These are phyloP conservation scores for Daedaleopsis nitida DNA, from an alignment of 768 basidiomycete species.

Conservation along the genomic window DNA sequence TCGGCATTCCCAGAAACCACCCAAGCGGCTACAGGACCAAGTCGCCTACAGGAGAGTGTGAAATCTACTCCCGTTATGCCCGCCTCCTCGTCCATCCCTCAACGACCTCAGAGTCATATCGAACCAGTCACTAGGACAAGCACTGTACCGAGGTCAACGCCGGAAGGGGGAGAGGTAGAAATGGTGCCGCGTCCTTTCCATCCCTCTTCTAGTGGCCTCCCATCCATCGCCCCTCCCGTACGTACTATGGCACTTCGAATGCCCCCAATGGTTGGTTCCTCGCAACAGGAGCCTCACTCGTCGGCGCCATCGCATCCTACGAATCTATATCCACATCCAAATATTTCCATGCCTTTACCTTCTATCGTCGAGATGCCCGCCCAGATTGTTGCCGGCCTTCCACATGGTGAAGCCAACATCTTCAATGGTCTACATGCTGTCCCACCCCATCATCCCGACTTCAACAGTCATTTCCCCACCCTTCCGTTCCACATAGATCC, in stretches of 20 bases:
- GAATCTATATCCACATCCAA: not conserved
- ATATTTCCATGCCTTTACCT: not conserved
- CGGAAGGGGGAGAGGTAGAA: not conserved
- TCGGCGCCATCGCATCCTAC: not conserved
- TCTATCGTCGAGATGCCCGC: not conserved
- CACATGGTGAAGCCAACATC: not conserved
- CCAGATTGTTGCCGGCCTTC: not conserved
- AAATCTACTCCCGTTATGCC: constrained; percentile 17
- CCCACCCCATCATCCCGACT: not conserved
- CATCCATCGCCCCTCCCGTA: not conserved
- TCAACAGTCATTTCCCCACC: not conserved
- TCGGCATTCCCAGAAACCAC: constrained; percentile 27
- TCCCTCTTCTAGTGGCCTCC: not conserved
- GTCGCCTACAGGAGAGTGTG: constrained; percentile 1
- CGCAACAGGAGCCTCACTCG: not conserved
- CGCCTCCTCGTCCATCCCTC: constrained; percentile 11
- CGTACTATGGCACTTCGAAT: not conserved
- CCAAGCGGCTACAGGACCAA: not conserved
- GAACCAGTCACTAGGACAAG: not conserved
- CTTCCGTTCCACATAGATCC: constrained; percentile 7
- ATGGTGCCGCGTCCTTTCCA: not conserved
- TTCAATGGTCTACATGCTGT: not conserved
- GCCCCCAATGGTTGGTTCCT: constrained; percentile 11
- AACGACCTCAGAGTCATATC: not conserved
- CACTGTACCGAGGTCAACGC: not conserved